Evolutionary conservation across 192 early-diverging fungal species (phyloP).

Genomic region (Phycomyces nitens): DNA sequence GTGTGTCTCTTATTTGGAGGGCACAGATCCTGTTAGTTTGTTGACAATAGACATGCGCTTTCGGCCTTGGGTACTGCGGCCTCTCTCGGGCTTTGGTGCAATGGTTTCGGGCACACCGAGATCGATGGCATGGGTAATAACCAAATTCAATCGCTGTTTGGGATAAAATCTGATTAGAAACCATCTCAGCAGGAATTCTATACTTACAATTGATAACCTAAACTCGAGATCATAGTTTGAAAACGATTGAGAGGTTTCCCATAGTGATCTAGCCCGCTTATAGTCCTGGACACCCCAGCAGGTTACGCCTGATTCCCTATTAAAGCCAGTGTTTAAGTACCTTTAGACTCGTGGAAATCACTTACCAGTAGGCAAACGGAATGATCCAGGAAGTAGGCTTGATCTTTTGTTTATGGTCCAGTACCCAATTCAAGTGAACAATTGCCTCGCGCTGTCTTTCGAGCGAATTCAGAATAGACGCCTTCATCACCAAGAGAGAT

Average conservation of each 20-base stretch:
- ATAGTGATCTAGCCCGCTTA: slow-evolving; percentile 33
- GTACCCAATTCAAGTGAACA: slow-evolving; percentile 47
- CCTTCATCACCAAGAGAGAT: slow-evolving; percentile 47
- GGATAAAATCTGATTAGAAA: slow-evolving; percentile 1
- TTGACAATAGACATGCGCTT: slow-evolving; percentile 35
- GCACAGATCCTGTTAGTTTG: slow-evolving; percentile 1
- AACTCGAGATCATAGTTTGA: slow-evolving; percentile 54
- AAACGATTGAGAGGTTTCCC: slow-evolving; percentile 43
- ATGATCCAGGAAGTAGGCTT: slow-evolving; percentile 45
- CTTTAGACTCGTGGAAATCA: too few relatives aligned
- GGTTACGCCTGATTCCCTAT: slow-evolving; percentile 45
- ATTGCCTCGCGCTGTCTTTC: slow-evolving; percentile 40
- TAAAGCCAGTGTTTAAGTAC: too few relatives aligned
- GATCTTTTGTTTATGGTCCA: slow-evolving; percentile 42
- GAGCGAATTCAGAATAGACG: slow-evolving; percentile 44
- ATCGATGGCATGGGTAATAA: slow-evolving; percentile 30
- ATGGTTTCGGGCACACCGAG: slow-evolving; percentile 27
- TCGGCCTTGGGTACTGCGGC: slow-evolving; percentile 29
- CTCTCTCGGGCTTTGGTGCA: slow-evolving; percentile 16
- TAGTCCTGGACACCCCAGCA: slow-evolving; percentile 41
- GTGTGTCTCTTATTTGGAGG: neutral
- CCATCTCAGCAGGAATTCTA: neutral
- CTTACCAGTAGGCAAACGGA: slow-evolving; percentile 51
- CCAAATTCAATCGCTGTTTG: slow-evolving; percentile 30
- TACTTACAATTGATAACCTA: slow-evolving; percentile 33